A percentile compares a stretch with the other conserved stretches of the same genome.
Evolutionary conservation across 371 early-diverging fungal genomes (phyloP).

Genomic region (Rhizopus delemar): DNA sequence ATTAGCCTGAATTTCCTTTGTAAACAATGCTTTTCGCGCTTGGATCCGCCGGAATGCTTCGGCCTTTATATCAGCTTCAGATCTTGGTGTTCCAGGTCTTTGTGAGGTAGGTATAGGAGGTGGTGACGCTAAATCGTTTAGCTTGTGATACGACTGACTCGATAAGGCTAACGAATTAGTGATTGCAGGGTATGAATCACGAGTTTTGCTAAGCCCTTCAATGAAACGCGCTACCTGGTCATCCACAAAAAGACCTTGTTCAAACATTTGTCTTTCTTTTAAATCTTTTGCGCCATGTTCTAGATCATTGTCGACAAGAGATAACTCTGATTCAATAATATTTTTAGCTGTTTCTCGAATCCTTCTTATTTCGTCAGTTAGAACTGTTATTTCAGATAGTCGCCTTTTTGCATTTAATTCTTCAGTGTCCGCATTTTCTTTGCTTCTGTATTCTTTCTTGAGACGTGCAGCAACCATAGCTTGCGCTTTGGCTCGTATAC

Average conservation of each 20-base stretch:
- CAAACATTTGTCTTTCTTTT: conserved; percentile 48
- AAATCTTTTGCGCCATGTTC: conserved; percentile 15
- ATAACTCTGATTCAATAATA: conserved; percentile 21
- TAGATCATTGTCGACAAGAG: conserved; percentile 19
- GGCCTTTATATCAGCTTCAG: conserved; percentile 47
- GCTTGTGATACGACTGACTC: background rate
- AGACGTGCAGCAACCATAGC: conserved; percentile 44
- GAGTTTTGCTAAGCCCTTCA: conserved; percentile 23
- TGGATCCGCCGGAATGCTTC: conserved; percentile 48
- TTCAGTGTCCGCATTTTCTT: background rate
- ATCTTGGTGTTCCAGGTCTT: conserved; percentile 44
- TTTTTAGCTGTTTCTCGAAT: conserved; percentile 3
- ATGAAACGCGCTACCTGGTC: conserved; percentile 42
- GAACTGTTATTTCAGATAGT: background rate
- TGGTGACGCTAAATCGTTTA: conserved; percentile 14
- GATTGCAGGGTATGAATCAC: background rate
- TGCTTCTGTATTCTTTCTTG: conserved; percentile 12
- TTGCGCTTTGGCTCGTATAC: conserved; percentile 40
- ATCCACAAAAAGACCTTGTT: conserved; percentile 42
- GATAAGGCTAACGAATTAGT: background rate
- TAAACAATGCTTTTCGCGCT: conserved; percentile 27
- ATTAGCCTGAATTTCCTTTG: conserved; percentile 11
- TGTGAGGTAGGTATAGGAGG: conserved; percentile 47
- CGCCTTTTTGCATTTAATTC: background rate
- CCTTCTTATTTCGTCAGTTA: conserved; percentile 4